Conservation (phyloP, 2,329 filamentous ascomycete genomes). For the Penicillium janthinellum region DNA sequence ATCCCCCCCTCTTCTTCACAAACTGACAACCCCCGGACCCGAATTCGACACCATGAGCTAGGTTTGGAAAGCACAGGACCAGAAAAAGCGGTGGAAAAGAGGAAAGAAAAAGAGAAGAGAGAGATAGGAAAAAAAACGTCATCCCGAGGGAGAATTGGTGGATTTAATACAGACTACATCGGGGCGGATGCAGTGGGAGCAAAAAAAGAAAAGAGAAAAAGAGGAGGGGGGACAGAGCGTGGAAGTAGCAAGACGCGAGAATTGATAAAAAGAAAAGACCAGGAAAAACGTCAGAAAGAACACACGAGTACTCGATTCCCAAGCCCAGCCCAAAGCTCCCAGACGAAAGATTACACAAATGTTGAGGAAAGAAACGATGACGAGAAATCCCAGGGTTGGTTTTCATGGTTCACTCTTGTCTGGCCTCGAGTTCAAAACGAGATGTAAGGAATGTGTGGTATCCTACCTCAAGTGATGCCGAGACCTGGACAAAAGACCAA, state of each 20-base stretch:
- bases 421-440: constrained; percentile 9
- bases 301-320: constrained; percentile 19
- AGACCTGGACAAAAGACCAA: constrained; percentile 15
- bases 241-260: constrained; percentile 6
- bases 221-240: neutral
- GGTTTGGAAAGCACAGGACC: constrained; percentile 12
- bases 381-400: constrained; percentile 25
- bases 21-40: constrained; percentile 25
- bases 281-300: constrained; percentile 17
- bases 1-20: constrained; percentile 16
- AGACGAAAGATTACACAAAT: constrained; percentile 44
- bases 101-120: constrained; percentile 22
- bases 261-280: constrained; percentile 18
- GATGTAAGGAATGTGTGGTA: neutral
- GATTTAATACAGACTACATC: constrained; percentile 39
- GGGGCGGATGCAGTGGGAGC: constrained; percentile 31
- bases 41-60: constrained; percentile 25
- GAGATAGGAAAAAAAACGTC: constrained; percentile 17
- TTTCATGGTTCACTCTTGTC: constrained; percentile 13
- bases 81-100: constrained; percentile 7
- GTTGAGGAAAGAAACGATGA: constrained; percentile 34
- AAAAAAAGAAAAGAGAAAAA: constrained; percentile 20
- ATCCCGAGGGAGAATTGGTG: constrained; percentile 32
- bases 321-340: constrained; percentile 43
- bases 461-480: constrained; percentile 10